Evolutionary conservation across 2,329 filamentous ascomycete genomes (phyloP), one percentile per base, ranked within the genome.

Genomic region (Trichoderma semiorbis): DNA sequence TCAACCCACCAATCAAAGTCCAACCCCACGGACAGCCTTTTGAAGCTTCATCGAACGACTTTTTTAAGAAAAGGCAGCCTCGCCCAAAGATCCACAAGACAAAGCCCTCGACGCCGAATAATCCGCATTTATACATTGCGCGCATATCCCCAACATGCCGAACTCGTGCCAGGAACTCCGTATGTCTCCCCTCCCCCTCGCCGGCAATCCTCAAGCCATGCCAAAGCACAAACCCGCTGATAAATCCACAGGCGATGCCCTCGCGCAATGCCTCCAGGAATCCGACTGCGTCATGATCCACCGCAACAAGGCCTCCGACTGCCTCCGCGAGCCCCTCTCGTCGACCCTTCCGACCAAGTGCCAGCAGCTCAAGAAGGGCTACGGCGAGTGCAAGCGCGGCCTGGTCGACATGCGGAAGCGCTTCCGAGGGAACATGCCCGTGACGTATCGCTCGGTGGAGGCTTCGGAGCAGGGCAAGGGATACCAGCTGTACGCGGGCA

Each of bases 401-500:
- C 90, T 97, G 90, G 92, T 98, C 77, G 96, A 99, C 81, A 99
- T 99, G 96, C 93, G 96, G 81, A 98, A 98, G 85, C 92, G 96
- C 39, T 98, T 99, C 83, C 90, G 96, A 70, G 96, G 96, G 72
- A 98, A 98, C 84, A 90, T 94, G 81, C 94, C 96, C 69, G 91
- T 97, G 75, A 86, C 89, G 28, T 89, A 92, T 75, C 86, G 84
- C 78, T 83, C 85, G 72, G 83, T 90, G 77, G 86, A 76, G 67
- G 81, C 74, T 1, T 24, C 88, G 71, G 90, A 93, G 75, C 84
- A 60, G 18, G 69, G 69, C 12, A 85, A 85, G 69, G 87, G 88
- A 5, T 89, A 90, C 79, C 91, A 96, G 84, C 81, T 97, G 75
- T 97, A 97, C 81, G 93, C 91, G 18, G 94, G 94, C 36, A 90